These are phyloP conservation scores for Hanseniaspora osmophila DNA, from an alignment of 805 yeast genomes.

Conservation along the genomic window DNA sequence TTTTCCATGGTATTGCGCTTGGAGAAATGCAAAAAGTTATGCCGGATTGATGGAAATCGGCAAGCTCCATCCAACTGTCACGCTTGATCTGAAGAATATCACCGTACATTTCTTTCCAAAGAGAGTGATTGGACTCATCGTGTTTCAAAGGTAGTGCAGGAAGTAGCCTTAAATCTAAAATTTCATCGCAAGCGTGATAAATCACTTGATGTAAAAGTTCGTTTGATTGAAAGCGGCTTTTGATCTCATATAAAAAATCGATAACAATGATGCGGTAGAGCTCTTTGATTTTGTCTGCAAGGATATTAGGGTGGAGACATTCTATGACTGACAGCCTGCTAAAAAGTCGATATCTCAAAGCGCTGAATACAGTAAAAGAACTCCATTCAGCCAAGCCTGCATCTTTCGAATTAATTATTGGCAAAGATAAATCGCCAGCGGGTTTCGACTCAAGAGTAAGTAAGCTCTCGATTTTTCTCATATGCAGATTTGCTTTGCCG, in stretches of 20 bases:
- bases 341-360: background rate
- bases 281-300: background rate
- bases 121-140: background rate
- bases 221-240: background rate
- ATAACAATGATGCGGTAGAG: background rate
- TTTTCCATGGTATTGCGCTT: conserved; percentile 7
- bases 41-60: conserved; percentile 5
- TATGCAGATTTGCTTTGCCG: background rate
- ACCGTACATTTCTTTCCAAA: conserved; percentile 22
- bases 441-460: background rate
- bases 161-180: conserved; percentile 3
- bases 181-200: conserved; percentile 1
- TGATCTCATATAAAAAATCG: background rate
- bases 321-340: background rate
- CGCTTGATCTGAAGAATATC: conserved; percentile 28
- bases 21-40: conserved; percentile 3
- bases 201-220: background rate
- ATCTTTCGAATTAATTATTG: background rate
- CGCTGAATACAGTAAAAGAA: background rate
- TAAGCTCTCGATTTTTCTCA: background rate
- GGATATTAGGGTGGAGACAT: background rate
- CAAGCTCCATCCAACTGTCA: conserved; percentile 25
- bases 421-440: background rate
- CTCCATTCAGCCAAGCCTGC: background rate
- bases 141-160: background rate